phyloP scores from a whole-genome alignment of 2,329 filamentous ascomycete species.

The Tolypocladium amazonense region DNA sequence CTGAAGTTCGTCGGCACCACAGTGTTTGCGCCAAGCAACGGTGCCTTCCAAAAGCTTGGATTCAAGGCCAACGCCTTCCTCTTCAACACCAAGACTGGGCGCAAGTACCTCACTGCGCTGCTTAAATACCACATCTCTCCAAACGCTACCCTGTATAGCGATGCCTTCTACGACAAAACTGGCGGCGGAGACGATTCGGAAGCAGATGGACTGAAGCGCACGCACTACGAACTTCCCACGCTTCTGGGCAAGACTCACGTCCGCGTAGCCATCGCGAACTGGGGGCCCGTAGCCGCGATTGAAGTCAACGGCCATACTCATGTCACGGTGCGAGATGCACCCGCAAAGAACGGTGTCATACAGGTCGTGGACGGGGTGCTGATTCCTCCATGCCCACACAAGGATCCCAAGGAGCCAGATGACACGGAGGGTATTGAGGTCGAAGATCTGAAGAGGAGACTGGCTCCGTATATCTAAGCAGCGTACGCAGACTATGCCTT shows the following conservation, averaged over 20 bases:
- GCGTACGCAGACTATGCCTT: background rate
- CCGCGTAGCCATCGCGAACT: conserved; percentile 59
- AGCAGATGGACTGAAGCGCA: conserved; percentile 18
- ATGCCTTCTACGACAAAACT: conserved; percentile 55
- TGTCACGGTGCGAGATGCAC: conserved; percentile 57
- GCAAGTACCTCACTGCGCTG: conserved; percentile 66
- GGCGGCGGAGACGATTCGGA: conserved; percentile 14
- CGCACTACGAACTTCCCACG: conserved; percentile 62
- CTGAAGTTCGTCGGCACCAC: conserved; percentile 53
- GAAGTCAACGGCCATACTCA: conserved; percentile 63
- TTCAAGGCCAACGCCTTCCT: conserved; percentile 69
- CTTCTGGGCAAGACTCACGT: conserved; percentile 56
- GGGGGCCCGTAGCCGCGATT: conserved; percentile 58
- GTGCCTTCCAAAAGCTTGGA: conserved; percentile 68
- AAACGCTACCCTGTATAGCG: conserved; percentile 70
- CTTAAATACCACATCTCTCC: conserved; percentile 70
- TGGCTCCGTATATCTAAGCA: conserved; percentile 14
- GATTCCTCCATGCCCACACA: conserved; percentile 57
- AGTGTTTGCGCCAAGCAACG: conserved; percentile 72
- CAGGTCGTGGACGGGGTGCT: conserved; percentile 65
- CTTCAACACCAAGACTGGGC: conserved; percentile 63
- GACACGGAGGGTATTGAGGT: conserved; percentile 13
- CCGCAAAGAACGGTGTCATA: conserved; percentile 72
- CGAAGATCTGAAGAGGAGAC: conserved; percentile 17
- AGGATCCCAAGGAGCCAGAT: conserved; percentile 2